These are phyloP conservation scores for Vitis cinerea DNA, from an alignment of 164 flowering plant genomes.

Conservation along the genomic window DNA sequence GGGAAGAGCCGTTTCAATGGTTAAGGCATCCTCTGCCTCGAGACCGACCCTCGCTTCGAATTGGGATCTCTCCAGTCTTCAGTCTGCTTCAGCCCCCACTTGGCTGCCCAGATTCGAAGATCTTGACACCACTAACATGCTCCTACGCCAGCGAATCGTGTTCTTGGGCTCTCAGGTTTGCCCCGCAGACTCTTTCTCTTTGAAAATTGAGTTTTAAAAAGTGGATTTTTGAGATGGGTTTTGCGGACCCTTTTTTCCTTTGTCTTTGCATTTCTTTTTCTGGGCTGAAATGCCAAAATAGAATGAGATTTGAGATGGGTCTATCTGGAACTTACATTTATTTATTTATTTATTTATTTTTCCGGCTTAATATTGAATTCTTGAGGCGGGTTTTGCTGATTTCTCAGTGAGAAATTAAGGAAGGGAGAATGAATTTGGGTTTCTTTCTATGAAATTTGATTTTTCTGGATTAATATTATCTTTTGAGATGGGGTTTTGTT, in stretches of 20 bases:
- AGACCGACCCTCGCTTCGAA: slow-evolving; percentile 48
- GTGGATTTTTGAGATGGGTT: background rate
- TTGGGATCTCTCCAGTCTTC: slow-evolving; percentile 50
- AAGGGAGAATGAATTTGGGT: too few species aligned
- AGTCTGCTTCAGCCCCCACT: slow-evolving; percentile 29
- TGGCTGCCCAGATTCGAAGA: slow-evolving; percentile 73
- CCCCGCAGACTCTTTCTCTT: slow-evolving; percentile 3
- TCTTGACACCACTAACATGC: slow-evolving; percentile 83
- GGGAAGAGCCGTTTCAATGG: slow-evolving; percentile 21
- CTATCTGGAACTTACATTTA: too few species aligned
- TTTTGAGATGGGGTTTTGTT: background rate
- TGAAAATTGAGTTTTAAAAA: background rate
- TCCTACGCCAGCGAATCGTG: slow-evolving; percentile 87
- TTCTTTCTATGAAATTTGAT: too few species aligned
- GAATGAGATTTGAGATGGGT: too few species aligned
- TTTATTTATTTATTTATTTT: too few species aligned
- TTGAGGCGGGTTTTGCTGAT: too few species aligned
- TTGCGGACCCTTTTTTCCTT: background rate
- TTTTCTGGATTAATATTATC: background rate
- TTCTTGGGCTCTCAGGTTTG: slow-evolving; percentile 82
- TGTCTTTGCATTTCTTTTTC: background rate
- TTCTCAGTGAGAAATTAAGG: too few species aligned
- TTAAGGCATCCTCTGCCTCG: slow-evolving; percentile 20
- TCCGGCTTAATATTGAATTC: too few species aligned
- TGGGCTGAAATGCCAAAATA: too few species aligned